Conservation (phyloP, 768 basidiomycete species). For the Auriscalpium vulgare region DNA sequence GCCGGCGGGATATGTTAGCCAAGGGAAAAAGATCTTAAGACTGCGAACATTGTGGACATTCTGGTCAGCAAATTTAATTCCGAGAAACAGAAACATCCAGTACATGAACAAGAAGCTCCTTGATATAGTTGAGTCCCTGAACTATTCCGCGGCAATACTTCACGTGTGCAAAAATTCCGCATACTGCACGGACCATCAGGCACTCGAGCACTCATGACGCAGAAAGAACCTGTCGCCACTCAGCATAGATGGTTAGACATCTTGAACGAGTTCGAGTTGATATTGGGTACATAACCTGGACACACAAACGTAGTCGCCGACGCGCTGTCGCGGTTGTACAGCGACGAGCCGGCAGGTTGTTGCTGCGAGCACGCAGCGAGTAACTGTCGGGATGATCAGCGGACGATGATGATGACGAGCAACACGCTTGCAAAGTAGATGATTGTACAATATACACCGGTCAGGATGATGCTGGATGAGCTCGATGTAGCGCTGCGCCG, state of each 20-base stretch:
- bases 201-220: conserved; percentile 16
- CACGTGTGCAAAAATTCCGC: conserved; percentile 17
- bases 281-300: conserved; percentile 24
- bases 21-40: conserved; percentile 16
- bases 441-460: background rate
- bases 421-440: background rate
- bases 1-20: conserved; percentile 15
- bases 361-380: conserved; percentile 16
- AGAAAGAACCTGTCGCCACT: conserved; percentile 18
- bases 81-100: conserved; percentile 18
- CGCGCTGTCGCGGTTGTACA: conserved; percentile 18
- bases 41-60: conserved; percentile 17
- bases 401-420: background rate
- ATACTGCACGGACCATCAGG: conserved; percentile 25
- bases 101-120: conserved; percentile 18
- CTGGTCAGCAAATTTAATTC: conserved; percentile 23
- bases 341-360: conserved; percentile 16
- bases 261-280: conserved; percentile 23
- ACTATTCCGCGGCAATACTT: conserved; percentile 21
- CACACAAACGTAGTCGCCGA: conserved; percentile 21
- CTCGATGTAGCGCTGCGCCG: background rate
- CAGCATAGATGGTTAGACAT: conserved; percentile 23
- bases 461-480: background rate
- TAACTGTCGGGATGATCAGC: conserved; percentile 13
- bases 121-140: conserved; percentile 29